Conservation (phyloP, 257 asterid species). For the Penstemon barbatus region DNA sequence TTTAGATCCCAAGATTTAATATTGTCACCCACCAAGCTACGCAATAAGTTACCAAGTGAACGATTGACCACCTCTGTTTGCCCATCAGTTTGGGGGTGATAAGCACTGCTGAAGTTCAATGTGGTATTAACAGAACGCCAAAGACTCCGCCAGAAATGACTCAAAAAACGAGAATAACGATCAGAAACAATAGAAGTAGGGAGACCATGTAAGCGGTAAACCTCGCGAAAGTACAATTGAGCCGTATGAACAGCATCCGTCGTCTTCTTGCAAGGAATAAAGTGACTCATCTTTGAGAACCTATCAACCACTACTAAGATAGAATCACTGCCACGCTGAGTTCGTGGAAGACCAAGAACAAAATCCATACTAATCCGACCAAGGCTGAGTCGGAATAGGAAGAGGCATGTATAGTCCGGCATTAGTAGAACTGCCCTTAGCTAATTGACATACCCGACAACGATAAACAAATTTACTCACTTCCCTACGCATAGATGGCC, state of each 20-base stretch:
- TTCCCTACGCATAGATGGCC: background rate
- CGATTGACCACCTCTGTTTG: conserved; percentile 22
- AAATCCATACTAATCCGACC: no score
- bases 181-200: conserved; percentile 11
- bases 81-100: conserved; percentile 23
- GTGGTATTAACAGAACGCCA: background rate
- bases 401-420: no score
- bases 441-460: no score
- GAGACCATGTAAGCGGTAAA: conserved; percentile 7
- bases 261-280: no score
- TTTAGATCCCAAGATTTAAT: background rate
- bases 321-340: no score
- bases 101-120: conserved; percentile 8
- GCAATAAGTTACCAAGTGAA: conserved; percentile 2
- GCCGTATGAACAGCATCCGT: no score
- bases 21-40: background rate
- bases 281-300: no score
- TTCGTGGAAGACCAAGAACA: no score
- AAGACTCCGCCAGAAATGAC: conserved; percentile 15
- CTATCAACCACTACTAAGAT: no score
- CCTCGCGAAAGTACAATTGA: background rate
- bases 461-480: background rate
- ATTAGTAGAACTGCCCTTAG: no score
- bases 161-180: background rate
- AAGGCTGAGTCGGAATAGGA: no score